Percentiles rank a stretch among this genome's conserved stretches.
phyloP scores from a whole-genome alignment of 305 asterid genomes.

The Solanum aculeatissimum region DNA sequence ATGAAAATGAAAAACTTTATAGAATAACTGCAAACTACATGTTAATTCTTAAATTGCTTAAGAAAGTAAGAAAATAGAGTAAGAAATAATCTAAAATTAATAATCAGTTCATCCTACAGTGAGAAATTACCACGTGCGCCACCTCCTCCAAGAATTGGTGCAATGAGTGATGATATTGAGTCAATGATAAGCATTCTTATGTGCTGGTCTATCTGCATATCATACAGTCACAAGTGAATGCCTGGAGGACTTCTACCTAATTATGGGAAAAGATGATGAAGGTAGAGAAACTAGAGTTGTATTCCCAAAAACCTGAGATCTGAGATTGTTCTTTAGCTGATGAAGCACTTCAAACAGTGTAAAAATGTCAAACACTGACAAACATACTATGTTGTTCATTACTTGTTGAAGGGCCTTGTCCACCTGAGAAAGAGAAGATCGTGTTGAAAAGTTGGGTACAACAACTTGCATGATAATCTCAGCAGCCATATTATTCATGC shows the following conservation, averaged over 20 bases:
- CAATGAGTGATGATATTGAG: constrained; percentile 74
- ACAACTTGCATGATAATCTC: background rate
- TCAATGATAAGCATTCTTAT: constrained; percentile 65
- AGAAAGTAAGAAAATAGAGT: background rate
- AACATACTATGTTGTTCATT: constrained; percentile 52
- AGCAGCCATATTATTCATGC: background rate
- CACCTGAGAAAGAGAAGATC: constrained; percentile 18
- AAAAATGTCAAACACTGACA: constrained; percentile 62
- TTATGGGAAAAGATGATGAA: background rate
- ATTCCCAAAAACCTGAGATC: constrained; percentile 32
- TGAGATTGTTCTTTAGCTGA: constrained; percentile 36
- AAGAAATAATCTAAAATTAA: background rate
- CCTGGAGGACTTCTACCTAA: background rate
- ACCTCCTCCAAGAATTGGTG: constrained; percentile 78
- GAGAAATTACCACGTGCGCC: constrained; percentile 49
- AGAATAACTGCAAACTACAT: background rate
- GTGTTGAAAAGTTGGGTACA: background rate
- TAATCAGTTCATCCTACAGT: background rate
- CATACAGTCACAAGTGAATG: background rate
- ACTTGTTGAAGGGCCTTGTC: constrained; percentile 24
- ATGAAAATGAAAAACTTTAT: background rate
- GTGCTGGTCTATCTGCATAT: constrained; percentile 28
- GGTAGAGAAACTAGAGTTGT: background rate
- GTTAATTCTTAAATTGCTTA: background rate
- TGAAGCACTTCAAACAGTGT: constrained; percentile 60